Evolutionary conservation across 179 eudicot genomes (phyloP), one percentile per base, ranked within the genome.

Genomic region (Heliamphora pulchella): DNA sequence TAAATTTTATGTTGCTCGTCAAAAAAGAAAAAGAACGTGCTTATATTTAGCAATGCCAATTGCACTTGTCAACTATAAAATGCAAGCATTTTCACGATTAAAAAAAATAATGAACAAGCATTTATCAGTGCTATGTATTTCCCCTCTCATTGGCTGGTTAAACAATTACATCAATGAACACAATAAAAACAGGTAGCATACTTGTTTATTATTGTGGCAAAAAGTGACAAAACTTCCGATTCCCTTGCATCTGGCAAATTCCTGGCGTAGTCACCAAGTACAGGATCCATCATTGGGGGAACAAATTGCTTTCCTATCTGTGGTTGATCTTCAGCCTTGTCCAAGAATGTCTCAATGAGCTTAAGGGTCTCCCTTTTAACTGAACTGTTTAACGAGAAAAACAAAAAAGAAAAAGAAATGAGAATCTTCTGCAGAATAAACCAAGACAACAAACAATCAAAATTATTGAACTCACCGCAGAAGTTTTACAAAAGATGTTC

Each of bases 211-310:
- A 94, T 96, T 66, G 98, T 96, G 48, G 98, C 99, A 86, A 88
- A 96, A 48, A 96, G 97, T 9, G 99, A 92, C 74, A 96, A 86
- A 81, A 96, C 99, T 90, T 96, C 99, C 5, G 99, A 96, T 83
- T 96, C 99, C 81, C 99, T 87, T 48, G 99, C 99, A 90, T 96
- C 99, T 74, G 99, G 99, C 78, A 96, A 82, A 82, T 96, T 96
- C 83, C 99, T 84, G 14, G 96, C 97, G 84, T 96, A 94, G 76
- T 96, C 98, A 84, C 95, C 98, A 74, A 96, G 94, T 61, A 96
- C 94, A 78, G 98, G 97, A 83, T 96, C 98, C 98, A 96, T 92
- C 99, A 96, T 96, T 50, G 98, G 99, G 43, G 98, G 99, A 79
- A 96, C 97, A 87, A 96, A 96, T 86, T 96, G 98, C 75, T 93